Evolutionary conservation across 2,329 filamentous ascomycete genomes (phyloP).

Genomic region (Pezicula rhizophila): DNA sequence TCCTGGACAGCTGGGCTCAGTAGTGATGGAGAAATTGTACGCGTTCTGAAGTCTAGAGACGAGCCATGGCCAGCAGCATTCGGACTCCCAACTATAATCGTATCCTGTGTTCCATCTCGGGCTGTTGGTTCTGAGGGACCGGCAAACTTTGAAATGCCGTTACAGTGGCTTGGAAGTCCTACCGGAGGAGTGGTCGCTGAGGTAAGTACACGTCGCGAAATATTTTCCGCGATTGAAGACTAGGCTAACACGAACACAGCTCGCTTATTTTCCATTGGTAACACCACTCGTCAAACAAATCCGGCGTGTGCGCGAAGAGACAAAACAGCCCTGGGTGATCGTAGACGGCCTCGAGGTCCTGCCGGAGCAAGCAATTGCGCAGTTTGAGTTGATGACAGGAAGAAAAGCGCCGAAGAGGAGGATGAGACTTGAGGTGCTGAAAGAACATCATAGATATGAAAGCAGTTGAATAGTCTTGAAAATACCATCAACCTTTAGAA

Average conservation of each 20-base stretch:
- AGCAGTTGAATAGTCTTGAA: background rate
- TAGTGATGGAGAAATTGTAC: conserved; percentile 22
- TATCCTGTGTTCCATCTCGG: conserved; percentile 71
- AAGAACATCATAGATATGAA: conserved; percentile 23
- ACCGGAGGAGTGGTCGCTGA: conserved; percentile 74
- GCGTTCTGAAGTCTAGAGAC: conserved; percentile 50
- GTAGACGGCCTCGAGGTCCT: conserved; percentile 72
- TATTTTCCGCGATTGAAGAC: no score
- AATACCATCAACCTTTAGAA: no score
- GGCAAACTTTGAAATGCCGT: conserved; percentile 64
- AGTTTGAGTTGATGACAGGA: conserved; percentile 77
- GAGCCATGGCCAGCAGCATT: conserved; percentile 60
- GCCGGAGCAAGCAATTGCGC: conserved; percentile 73
- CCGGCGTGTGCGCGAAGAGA: conserved; percentile 33
- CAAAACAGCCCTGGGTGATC: conserved; percentile 63
- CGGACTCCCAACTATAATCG: conserved; percentile 64
- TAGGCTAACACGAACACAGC: conserved; percentile 21
- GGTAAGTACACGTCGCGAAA: conserved; percentile 13
- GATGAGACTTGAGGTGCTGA: conserved; percentile 48
- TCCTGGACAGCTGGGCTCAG: conserved; percentile 29
- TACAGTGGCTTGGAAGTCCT: conserved; percentile 63
- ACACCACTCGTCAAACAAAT: conserved; percentile 68
- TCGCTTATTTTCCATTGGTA: conserved; percentile 67
- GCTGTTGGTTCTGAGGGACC: conserved; percentile 56
- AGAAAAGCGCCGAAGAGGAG: conserved; percentile 62